Percentiles rank a stretch among this genome's conserved stretches.
These are phyloP conservation scores for Leccinum disarticulatum DNA, from an alignment of 768 basidiomycete genomes.

Conservation along the genomic window DNA sequence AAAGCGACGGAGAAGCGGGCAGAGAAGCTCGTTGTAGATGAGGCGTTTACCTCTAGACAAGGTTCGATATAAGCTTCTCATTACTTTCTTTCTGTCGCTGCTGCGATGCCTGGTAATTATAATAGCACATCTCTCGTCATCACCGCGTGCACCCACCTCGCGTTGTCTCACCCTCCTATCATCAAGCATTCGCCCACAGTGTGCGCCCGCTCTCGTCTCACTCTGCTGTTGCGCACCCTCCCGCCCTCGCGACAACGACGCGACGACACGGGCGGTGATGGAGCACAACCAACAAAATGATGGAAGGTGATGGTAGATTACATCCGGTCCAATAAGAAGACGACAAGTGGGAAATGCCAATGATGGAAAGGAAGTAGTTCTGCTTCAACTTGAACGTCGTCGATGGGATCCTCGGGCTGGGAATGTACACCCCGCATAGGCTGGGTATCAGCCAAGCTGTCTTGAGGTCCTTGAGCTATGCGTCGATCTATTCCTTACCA, in stretches of 20 bases:
- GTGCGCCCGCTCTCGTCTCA: too few species aligned
- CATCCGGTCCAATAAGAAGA: too few species aligned
- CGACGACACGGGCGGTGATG: too few species aligned
- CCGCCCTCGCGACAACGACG: too few species aligned
- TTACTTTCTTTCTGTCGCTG: neutral
- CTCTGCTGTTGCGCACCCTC: neutral
- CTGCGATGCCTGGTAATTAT: slow-evolving; percentile 6
- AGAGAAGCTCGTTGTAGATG: slow-evolving; percentile 31
- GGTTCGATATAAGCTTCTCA: slow-evolving; percentile 4
- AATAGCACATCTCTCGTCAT: neutral
- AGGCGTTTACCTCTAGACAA: slow-evolving; percentile 7
- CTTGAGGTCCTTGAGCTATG: slow-evolving; percentile 76
- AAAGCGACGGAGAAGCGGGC: slow-evolving; percentile 48
- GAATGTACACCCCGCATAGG: slow-evolving; percentile 33
- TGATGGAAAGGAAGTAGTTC: too few species aligned
- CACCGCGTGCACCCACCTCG: neutral
- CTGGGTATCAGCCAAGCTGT: slow-evolving; percentile 76
- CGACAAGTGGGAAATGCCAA: too few species aligned
- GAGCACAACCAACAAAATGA: neutral
- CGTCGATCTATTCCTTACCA: slow-evolving; percentile 51
- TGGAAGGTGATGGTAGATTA: too few species aligned
- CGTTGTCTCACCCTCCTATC: too few species aligned
- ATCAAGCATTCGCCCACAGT: too few species aligned
- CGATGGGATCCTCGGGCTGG: too few species aligned
- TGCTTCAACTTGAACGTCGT: too few species aligned